Conservation (phyloP, 345 rosid species). For the Ceriops decandra region DNA sequence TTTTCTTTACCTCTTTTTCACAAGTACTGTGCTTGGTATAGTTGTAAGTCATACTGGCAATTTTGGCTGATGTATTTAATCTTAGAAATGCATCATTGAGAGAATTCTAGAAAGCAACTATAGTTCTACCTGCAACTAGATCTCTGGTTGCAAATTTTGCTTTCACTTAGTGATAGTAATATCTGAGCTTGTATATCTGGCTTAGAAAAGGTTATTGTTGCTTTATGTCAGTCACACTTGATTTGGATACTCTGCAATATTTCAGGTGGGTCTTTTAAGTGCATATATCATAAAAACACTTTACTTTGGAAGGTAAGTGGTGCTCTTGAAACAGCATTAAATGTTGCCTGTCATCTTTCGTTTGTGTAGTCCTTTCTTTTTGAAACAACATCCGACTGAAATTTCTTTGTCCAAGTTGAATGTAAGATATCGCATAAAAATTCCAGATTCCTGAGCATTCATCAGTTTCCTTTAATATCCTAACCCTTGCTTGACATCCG, state of each 20-base stretch:
- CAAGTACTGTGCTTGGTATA: conserved; percentile 56
- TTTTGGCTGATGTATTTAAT: no score
- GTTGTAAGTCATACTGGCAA: conserved; percentile 40
- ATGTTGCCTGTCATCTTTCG: not conserved
- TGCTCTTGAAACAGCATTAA: not conserved
- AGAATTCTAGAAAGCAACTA: no score
- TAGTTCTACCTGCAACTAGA: no score
- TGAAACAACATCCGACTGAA: not conserved
- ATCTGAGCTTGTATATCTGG: conserved; percentile 1
- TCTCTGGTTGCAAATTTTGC: no score
- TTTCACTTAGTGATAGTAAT: no score
- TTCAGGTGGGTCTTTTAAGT: conserved; percentile 60
- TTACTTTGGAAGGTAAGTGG: conserved; percentile 53
- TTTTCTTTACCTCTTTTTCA: conserved; percentile 63
- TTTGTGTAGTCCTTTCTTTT: not conserved
- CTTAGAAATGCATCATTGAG: no score
- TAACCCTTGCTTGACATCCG: no score
- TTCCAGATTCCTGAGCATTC: not conserved
- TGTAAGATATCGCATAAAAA: not conserved
- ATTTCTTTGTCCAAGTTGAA: not conserved
- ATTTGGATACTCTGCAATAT: conserved; percentile 10
- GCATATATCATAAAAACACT: conserved; percentile 65
- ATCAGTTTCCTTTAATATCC: no score
- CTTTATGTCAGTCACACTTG: conserved; percentile 1
- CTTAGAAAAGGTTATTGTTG: not conserved